These are phyloP conservation scores for Leccinum sublutescens DNA, from an alignment of 768 basidiomycete species.

Conservation along the genomic window DNA sequence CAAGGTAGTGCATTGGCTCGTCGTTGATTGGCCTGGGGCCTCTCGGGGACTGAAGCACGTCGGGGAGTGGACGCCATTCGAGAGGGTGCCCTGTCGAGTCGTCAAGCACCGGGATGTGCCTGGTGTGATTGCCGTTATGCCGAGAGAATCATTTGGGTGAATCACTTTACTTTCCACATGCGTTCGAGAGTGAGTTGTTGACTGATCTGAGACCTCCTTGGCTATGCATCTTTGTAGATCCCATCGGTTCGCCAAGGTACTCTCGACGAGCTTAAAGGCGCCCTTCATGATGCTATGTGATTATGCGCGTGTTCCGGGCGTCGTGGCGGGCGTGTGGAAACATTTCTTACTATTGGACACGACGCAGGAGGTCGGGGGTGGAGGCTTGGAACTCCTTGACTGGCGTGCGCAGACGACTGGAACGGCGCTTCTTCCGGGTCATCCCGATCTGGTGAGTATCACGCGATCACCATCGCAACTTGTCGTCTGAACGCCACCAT, in stretches of 20 bases:
- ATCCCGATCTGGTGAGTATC: conserved; percentile 22
- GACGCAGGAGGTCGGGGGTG: conserved; percentile 12
- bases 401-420: conserved; percentile 27
- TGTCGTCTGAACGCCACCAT: neutral
- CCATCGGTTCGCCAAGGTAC: conserved; percentile 18
- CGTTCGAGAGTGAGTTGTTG: neutral
- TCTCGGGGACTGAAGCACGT: conserved; percentile 16
- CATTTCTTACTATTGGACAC: conserved; percentile 28
- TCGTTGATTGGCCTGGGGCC: conserved; percentile 17
- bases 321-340: conserved; percentile 22
- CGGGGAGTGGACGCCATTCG: conserved; percentile 19
- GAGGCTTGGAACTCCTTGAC: conserved; percentile 29
- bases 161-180: neutral
- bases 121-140: conserved; percentile 22
- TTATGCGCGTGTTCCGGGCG: conserved; percentile 23
- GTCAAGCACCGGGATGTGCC: conserved; percentile 19
- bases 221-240: neutral
- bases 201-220: neutral
- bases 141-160: conserved; percentile 12
- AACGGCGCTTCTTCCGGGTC: conserved; percentile 23
- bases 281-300: conserved; percentile 24
- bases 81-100: conserved; percentile 18
- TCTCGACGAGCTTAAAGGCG: conserved; percentile 18
- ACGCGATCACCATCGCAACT: neutral
- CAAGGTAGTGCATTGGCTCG: conserved; percentile 23